A percentile compares a stretch with the other conserved stretches of the same genome.
These are phyloP conservation scores for Closterium sp. DNA, from an alignment of 139 green algal species.

Conservation along the genomic window DNA sequence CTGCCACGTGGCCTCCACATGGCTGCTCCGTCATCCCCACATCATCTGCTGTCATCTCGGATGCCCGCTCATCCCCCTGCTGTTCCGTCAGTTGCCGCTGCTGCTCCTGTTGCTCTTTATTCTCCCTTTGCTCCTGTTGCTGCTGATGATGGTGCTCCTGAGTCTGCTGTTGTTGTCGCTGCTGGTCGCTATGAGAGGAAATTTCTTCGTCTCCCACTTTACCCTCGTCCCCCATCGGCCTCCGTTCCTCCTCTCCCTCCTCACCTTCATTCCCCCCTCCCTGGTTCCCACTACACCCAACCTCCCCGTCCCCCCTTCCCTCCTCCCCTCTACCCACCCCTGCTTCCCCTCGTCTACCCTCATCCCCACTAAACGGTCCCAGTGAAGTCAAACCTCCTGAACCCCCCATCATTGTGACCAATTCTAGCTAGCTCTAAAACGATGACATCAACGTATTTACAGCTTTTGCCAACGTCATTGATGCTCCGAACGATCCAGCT, in stretches of 20 bases:
- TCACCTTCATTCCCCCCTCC: no score
- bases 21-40: background rate
- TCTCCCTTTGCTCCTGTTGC: no score
- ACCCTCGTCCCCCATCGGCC: background rate
- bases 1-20: background rate
- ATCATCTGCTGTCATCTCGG: background rate
- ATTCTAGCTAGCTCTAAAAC: background rate
- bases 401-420: background rate
- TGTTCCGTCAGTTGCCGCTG: no score
- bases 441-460: background rate
- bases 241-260: no score
- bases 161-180: background rate
- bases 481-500: background rate
- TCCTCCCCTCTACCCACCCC: no score
- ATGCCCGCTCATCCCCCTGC: no score
- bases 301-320: no score
- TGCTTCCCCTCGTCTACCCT: background rate
- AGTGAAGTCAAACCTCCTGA: background rate
- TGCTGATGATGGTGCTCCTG: no score
- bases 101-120: no score
- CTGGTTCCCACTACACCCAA: no score
- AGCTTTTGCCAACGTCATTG: background rate
- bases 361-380: background rate
- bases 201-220: background rate
- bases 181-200: background rate